Percentiles rank a stretch among this genome's conserved stretches.
These are phyloP conservation scores for Xylaria sp. DNA, from an alignment of 2,329 filamentous ascomycete genomes.

Conservation along the genomic window DNA sequence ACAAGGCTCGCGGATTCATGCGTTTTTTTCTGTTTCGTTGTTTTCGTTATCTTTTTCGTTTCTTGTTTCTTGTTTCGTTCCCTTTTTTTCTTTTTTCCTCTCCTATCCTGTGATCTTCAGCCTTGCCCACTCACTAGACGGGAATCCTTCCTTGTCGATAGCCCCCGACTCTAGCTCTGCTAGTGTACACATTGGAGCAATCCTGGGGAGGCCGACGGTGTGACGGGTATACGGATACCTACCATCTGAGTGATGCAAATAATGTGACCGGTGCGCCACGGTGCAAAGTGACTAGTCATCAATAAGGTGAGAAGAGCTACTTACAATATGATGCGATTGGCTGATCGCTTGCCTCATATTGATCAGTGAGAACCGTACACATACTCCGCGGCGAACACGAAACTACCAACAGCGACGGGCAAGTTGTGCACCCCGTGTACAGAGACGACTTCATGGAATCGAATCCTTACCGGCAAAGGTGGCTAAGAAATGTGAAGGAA, in stretches of 20 bases:
- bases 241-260: constrained; percentile 24
- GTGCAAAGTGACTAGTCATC: constrained; percentile 29
- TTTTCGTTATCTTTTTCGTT: not conserved
- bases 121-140: constrained; percentile 15
- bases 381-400: constrained; percentile 12
- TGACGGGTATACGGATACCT: constrained; percentile 19
- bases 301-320: constrained; percentile 24
- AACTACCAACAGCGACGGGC: not conserved
- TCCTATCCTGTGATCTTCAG: not conserved
- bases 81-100: not conserved
- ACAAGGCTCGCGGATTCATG: not conserved
- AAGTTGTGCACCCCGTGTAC: constrained; percentile 2
- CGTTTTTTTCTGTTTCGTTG: not conserved
- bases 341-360: constrained; percentile 22
- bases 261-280: constrained; percentile 36
- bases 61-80: not conserved
- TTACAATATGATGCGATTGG: constrained; percentile 26
- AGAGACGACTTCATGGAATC: constrained; percentile 4
- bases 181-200: constrained; percentile 5
- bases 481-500: not conserved
- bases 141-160: not conserved
- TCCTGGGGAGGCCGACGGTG: not conserved
- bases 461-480: not conserved
- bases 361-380: constrained; percentile 17
- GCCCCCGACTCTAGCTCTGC: not conserved